Evolutionary conservation across 2,329 filamentous ascomycete genomes (phyloP).

Genomic region (Ophiosphaerella narmari): DNA sequence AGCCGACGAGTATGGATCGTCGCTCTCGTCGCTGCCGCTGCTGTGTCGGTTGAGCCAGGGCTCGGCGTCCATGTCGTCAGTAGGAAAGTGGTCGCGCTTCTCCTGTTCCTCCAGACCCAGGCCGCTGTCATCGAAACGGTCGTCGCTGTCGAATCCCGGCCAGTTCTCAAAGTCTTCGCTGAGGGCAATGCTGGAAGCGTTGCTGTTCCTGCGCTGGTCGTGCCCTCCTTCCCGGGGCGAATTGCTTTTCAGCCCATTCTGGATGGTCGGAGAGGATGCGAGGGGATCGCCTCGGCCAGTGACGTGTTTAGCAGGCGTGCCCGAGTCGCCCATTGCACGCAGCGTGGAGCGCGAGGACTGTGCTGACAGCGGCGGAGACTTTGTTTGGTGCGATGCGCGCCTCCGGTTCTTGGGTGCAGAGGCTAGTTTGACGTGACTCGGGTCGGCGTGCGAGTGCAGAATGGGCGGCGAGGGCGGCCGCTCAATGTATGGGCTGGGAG

Average conservation of each 20-base stretch:
- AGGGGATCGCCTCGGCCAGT: slow-evolving; percentile 26
- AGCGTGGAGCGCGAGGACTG: slow-evolving; percentile 43
- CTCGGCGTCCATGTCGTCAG: slow-evolving; percentile 45
- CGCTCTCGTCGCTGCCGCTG: slow-evolving; percentile 51
- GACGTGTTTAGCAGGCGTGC: slow-evolving; percentile 16
- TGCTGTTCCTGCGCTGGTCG: slow-evolving; percentile 37
- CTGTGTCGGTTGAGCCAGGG: slow-evolving; percentile 43
- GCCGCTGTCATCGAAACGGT: slow-evolving; percentile 40
- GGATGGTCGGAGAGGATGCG: slow-evolving; percentile 42
- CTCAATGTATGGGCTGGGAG: slow-evolving; percentile 56
- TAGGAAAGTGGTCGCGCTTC: slow-evolving; percentile 34
- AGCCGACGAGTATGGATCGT: slow-evolving; percentile 71
- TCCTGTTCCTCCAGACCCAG: slow-evolving; percentile 42
- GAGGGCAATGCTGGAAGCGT: slow-evolving; percentile 44
- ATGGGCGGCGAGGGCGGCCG: slow-evolving; percentile 50
- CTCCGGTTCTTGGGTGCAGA: slow-evolving; percentile 36
- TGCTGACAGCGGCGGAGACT: slow-evolving; percentile 38
- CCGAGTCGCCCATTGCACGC: slow-evolving; percentile 36
- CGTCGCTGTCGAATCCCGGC: slow-evolving; percentile 43
- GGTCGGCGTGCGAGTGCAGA: slow-evolving; percentile 29
- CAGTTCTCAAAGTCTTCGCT: slow-evolving; percentile 52
- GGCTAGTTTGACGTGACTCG: slow-evolving; percentile 33
- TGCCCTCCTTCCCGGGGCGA: slow-evolving; percentile 20
- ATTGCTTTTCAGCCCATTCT: slow-evolving; percentile 23
- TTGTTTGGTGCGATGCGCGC: slow-evolving; percentile 33